Evolutionary conservation across 768 basidiomycete species (phyloP).

Genomic region (Boletus subparvulus): DNA sequence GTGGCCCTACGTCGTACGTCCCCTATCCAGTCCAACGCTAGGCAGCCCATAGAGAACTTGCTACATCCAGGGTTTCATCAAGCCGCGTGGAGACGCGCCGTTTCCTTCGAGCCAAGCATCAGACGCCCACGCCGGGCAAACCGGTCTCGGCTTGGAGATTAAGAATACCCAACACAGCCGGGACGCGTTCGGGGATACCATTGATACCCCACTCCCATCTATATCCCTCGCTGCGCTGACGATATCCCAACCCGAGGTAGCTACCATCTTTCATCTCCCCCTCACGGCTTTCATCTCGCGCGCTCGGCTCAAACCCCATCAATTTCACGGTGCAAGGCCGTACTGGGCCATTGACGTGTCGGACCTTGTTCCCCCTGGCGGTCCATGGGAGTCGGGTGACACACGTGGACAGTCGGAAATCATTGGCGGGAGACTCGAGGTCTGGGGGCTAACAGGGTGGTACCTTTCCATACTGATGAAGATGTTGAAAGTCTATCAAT

Average conservation of each 20-base stretch:
- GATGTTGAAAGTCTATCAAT: conserved; percentile 48
- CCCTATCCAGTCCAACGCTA: neutral
- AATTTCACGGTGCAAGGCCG: conserved; percentile 53
- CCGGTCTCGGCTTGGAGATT: neutral
- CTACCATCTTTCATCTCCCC: conserved; percentile 69
- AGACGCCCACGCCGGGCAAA: conserved; percentile 1
- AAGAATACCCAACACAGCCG: neutral
- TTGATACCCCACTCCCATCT: conserved; percentile 56
- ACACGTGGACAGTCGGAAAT: conserved; percentile 40
- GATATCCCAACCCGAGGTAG: conserved; percentile 64
- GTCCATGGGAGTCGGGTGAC: conserved; percentile 33
- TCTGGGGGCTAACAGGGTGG: conserved; percentile 87
- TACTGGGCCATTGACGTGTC: conserved; percentile 72
- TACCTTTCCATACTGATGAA: conserved; percentile 67
- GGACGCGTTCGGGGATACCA: neutral
- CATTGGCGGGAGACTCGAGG: conserved; percentile 54
- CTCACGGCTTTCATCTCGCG: conserved; percentile 49
- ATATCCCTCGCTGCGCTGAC: conserved; percentile 52
- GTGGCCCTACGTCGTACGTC: conserved; percentile 74
- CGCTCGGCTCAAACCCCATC: conserved; percentile 45
- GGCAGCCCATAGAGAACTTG: neutral
- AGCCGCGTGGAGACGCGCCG: conserved; percentile 14
- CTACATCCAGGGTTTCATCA: conserved; percentile 40
- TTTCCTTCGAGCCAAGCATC: neutral
- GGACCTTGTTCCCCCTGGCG: conserved; percentile 43